Evolutionary conservation across 2,329 filamentous ascomycete species (phyloP).

Genomic region (Ophiocordyceps camponoti-saundersi): DNA sequence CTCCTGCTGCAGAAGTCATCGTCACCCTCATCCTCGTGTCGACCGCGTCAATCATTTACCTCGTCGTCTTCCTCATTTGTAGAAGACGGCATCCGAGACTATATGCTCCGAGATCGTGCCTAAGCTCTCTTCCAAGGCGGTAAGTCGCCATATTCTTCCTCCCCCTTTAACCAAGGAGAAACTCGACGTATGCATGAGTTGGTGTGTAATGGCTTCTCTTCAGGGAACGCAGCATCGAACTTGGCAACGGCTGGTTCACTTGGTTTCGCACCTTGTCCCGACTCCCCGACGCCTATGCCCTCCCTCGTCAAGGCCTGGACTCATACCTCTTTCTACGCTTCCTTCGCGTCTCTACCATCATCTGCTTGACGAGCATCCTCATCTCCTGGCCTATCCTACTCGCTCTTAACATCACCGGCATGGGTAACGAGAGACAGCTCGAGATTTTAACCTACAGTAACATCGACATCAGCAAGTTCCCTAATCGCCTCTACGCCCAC

Average conservation of each 20-base stretch:
- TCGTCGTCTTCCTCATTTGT: constrained; percentile 28
- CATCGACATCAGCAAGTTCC: constrained; percentile 22
- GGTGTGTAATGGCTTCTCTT: too few relatives aligned
- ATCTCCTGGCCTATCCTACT: constrained; percentile 78
- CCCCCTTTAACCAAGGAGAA: too few relatives aligned
- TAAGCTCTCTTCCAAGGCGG: constrained; percentile 30
- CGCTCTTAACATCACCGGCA: constrained; percentile 72
- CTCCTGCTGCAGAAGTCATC: too few relatives aligned
- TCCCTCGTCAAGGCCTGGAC: constrained; percentile 79
- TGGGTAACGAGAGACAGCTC: constrained; percentile 46
- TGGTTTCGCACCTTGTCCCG: constrained; percentile 48
- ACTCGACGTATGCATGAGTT: too few relatives aligned
- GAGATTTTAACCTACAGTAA: constrained; percentile 22
- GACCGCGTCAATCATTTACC: constrained; percentile 25
- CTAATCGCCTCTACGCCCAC: constrained; percentile 64
- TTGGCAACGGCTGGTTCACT: constrained; percentile 39
- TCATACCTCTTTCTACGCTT: constrained; percentile 79
- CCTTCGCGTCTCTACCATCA: constrained; percentile 57
- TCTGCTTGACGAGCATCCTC: constrained; percentile 62
- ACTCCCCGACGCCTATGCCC: constrained; percentile 56
- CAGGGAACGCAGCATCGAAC: constrained; percentile 37
- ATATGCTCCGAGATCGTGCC: constrained; percentile 36
- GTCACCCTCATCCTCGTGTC: constrained; percentile 33
- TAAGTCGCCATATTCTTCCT: constrained; percentile 16
- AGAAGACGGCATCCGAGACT: constrained; percentile 31